Evolutionary conservation across 441 rosid species (phyloP), one percentile per base, ranked within the genome.

Genomic region (Arabidopsis lyrata): DNA sequence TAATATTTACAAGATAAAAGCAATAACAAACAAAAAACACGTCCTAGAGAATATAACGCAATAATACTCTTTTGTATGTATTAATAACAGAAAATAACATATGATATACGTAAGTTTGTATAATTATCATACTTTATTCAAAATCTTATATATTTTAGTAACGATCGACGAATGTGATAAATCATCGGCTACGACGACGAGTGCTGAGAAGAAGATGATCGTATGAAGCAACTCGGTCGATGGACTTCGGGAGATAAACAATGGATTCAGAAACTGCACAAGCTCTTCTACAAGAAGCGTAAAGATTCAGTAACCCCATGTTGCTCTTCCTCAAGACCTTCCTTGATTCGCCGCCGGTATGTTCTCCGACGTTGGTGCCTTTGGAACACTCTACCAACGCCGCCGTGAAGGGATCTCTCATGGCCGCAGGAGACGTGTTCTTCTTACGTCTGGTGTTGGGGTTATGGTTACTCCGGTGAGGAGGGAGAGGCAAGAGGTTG

Each of bases 351-450:
- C 11, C 76, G 24, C 20, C 36, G 6, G 15, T 66, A 2, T 74
- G 63, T 56, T 69, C 15, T 29, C 52, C 47, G 7, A 1, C 20
- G 2, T 8, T 20, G 18, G 49, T 77, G 11, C 78, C 87, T 81
- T 85, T 87, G 9, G 91, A 92, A 38, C 97, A 92, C 63, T 83
- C 81, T 3, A 87, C 82, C 5, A 91, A 61, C 7, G 97, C 97
- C 2, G 89, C 87, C 1, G 84, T 24, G 47, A 91, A 91, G 0
- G 97, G 97, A 73, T 90, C 97, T 31, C 11, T 27, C 54, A 57
- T 38, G 8, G 27, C 16, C 15, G 38, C 8, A 10, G 24, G 34
- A 4, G 62, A 15, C 27, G 10, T 53, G 16, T 27, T 15, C 50
- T 66, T 66, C 38, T 66, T 66, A 38, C 15, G 36, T 3, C 15